phyloP scores from a whole-genome alignment of 352 stramenopile genomes.

The Globisporangium emineosum region DNA sequence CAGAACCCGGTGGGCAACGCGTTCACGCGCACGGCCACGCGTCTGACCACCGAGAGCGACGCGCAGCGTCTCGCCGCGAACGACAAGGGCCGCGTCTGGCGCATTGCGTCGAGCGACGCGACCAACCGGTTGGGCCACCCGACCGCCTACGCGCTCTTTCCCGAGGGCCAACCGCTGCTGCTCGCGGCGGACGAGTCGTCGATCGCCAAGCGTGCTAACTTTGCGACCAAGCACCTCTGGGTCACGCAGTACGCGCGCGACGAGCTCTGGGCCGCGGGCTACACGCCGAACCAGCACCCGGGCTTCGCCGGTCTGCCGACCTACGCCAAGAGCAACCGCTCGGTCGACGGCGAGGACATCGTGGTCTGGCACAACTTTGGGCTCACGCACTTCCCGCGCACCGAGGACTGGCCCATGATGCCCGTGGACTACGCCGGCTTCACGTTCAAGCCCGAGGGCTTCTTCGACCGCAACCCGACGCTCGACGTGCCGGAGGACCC shows the following conservation, averaged over 20 bases:
- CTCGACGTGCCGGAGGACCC: conserved; percentile 42
- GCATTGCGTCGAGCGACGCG: conserved; percentile 55
- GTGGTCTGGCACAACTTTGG: conserved; percentile 79
- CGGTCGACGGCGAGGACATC: conserved; percentile 58
- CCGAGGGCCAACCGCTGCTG: conserved; percentile 49
- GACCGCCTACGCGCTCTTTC: conserved; percentile 53
- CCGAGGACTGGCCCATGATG: conserved; percentile 80
- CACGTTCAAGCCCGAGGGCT: conserved; percentile 60
- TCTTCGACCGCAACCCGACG: conserved; percentile 64
- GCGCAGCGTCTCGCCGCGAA: conserved; percentile 42
- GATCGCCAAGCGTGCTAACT: conserved; percentile 50
- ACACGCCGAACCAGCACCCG: conserved; percentile 63
- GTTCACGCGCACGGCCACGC: conserved; percentile 46
- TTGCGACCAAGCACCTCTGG: conserved; percentile 69
- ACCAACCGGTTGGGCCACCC: conserved; percentile 55
- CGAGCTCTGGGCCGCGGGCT: conserved; percentile 65
- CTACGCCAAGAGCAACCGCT: conserved; percentile 52
- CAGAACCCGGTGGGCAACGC: conserved; percentile 62
- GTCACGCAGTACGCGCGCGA: conserved; percentile 58
- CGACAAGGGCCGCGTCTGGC: conserved; percentile 51
- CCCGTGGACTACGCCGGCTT: conserved; percentile 69
- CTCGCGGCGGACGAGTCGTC: conserved; percentile 44
- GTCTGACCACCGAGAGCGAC: conserved; percentile 45
- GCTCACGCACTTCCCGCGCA: conserved; percentile 60
- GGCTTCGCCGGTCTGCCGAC: conserved; percentile 44